phyloP scores from a whole-genome alignment of 73 alveolate genomes.

The Paramecium octaurelia region DNA sequence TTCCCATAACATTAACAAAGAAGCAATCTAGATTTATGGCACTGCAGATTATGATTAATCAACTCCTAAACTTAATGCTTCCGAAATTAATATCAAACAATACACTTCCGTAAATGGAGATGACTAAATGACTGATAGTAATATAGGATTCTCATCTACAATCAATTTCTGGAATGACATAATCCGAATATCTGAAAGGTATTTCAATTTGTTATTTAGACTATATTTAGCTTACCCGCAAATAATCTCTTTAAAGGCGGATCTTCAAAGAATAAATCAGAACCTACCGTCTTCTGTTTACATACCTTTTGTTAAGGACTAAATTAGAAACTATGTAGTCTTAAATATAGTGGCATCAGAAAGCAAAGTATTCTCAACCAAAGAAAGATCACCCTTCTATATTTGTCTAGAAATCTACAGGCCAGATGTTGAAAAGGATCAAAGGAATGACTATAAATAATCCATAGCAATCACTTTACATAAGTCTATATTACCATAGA shows the following conservation, averaged over 20 bases:
- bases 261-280: conserved; percentile 55
- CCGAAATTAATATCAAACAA: not conserved
- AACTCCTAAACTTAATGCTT: not conserved
- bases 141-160: conserved; percentile 31
- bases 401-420: conserved; percentile 70
- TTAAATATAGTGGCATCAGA: conserved; percentile 66
- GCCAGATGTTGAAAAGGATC: conserved; percentile 64
- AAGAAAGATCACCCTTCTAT: conserved; percentile 74
- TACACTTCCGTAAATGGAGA: not conserved
- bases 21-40: not conserved
- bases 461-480: conserved; percentile 1
- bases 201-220: conserved; percentile 51
- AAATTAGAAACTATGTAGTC: conserved; percentile 62
- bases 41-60: not conserved
- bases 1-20: not conserved
- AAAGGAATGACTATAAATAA: not conserved
- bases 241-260: conserved; percentile 50
- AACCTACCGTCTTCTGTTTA: conserved; percentile 72
- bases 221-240: conserved; percentile 55
- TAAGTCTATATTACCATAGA: not conserved
- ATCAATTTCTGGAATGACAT: conserved; percentile 51
- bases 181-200: conserved; percentile 40
- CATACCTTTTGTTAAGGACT: conserved; percentile 69
- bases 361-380: conserved; percentile 67
- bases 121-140: not conserved